Base-by-base conservation (phyloP, 306 rosid genomes). In the Cucurbita argyrosperma region DNA sequence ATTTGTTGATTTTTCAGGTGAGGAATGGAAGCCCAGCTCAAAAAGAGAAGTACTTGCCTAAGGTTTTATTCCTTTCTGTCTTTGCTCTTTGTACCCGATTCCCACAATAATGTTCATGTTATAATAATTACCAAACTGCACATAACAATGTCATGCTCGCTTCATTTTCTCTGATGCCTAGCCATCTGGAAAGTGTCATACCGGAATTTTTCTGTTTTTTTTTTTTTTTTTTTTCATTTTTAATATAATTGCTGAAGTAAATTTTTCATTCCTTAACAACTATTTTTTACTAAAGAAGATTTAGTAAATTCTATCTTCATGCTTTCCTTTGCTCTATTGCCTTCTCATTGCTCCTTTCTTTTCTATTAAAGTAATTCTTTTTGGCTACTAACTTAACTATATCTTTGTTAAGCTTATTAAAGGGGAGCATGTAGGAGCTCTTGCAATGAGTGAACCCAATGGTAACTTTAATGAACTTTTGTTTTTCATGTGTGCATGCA, bases 381-480 rank as follows among this genome's bases (percentile, higher is more conserved):
- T 76, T 72, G 71, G 70, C 84, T 82, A 79, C 72, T 69, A 79
- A 72, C 51, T 74, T 59, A 30, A 12, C n/a, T 35, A 45, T 16
- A 14, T 77, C 74, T 72, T 78, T 68, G 4, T 76, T 74, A 80
- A 93, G 98, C 98, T 93, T 79, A 90, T 93, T 76, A 89, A 88
- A 19, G 98, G 98, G 75, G 96, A 93, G 79, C 96, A 93, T 67
- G 92, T 93, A 70, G 98, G 98, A 78, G 98, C 98, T 60, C 88
- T 93, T 82, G 96, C 98, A 72, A 93, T 93, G 97, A 90, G 97
- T 77, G 98, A 93, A 77, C 98, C 97, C 72, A 93, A 90, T 79
- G 88, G 98, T 93, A 89, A 80, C 79, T 81, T 72, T 54, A 52
- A 46, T 45, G 54, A 73, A 80, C 30, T 15, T 51, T 10, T 80